Conservation (phyloP, 78 protist species). For the Bodo saltans region DNA sequence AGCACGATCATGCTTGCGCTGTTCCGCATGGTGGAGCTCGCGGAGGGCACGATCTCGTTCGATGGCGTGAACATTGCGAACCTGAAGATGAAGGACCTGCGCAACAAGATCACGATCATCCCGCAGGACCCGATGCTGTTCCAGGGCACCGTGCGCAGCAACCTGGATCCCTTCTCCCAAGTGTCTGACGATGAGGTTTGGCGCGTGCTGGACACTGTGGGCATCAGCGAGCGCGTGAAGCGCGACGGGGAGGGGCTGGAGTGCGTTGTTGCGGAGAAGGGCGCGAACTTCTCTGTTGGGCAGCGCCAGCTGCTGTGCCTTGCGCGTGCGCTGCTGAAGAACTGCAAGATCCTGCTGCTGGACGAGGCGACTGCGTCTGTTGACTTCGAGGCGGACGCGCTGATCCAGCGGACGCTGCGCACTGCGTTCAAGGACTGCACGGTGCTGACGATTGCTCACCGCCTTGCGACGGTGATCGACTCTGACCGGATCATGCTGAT, state of each 20-base stretch:
- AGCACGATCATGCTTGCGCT: constrained; percentile 48
- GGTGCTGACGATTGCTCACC: constrained; percentile 87
- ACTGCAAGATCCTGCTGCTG: constrained; percentile 27
- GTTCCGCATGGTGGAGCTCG: constrained; percentile 33
- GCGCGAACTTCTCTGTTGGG: constrained; percentile 69
- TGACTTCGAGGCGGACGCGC: constrained; percentile 63
- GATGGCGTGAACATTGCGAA: constrained; percentile 45
- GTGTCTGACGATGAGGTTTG: constrained; percentile 39
- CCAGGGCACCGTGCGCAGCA: constrained; percentile 50
- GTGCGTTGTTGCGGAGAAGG: constrained; percentile 4
- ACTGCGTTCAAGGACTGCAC: constrained; percentile 53
- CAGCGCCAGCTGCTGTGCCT: constrained; percentile 85
- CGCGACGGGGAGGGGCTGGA: constrained; percentile 8
- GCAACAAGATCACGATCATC: constrained; percentile 52
- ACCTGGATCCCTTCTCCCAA: constrained; percentile 36
- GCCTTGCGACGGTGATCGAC: constrained; percentile 79
- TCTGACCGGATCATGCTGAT: constrained; percentile 61
- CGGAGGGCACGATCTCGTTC: constrained; percentile 24
- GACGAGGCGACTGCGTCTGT: constrained; percentile 68
- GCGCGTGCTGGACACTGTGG: constrained; percentile 49
- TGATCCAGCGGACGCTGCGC: constrained; percentile 58
- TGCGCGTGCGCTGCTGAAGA: constrained; percentile 71
- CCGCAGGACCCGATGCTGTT: constrained; percentile 75
- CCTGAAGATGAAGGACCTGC: constrained; percentile 31
- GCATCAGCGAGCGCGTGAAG: constrained; percentile 24